Base-by-base conservation (phyloP, 2,329 filamentous ascomycete genomes). In the Epichloe elymi region DNA sequence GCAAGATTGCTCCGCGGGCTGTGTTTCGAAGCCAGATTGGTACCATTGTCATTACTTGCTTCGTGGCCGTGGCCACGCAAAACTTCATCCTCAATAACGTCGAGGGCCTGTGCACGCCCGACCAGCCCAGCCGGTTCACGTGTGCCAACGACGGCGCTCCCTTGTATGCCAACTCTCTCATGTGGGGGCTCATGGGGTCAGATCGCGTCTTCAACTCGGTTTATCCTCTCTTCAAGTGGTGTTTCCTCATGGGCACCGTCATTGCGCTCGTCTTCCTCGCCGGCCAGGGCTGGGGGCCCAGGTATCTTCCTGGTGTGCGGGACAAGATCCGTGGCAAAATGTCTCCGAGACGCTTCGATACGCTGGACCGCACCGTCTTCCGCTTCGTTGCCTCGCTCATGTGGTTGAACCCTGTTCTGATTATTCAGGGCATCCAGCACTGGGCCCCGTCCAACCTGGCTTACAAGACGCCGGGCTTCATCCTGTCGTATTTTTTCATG, bases 131-230 rank as follows among this genome's bases (percentile, higher is more conserved):
- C 52, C 66, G 70, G 5, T 76, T 75, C 58, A 69, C 67, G 19
- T 78, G 74, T 55, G 72, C 73, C 14, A 66, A 68, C 53, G 72
- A 71, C 7, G 66, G 70, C n/a, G 71, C 70, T n/a, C 67, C 72
- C 4, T 73, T 70, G 55, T 74, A 69, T 3, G 45, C 53, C 48
- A 55, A 49, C 50, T 56, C 55, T 15, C 55, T 56, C 51, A 56
- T 76, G 51, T 76, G 74, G 74, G 75, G 71, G 43, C 66, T 70
- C n/a, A 69, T 78, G 15, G 75, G 75, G 1, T 75, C 75, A 0
- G 62, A 64, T 1, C 66, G 74, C 14, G 64, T 72, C 65, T 73
- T 73, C 57, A 64, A 66, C 50, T 59, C 61, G 3, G 56, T 71
- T 37, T 72, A 72, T 51, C 69, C 69, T 3, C 57, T 71, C 26